Evolutionary conservation across 108 stramenopile species (phyloP), one percentile per base, ranked within the genome.

Genomic region (Pseudonitzschia multiseries): DNA sequence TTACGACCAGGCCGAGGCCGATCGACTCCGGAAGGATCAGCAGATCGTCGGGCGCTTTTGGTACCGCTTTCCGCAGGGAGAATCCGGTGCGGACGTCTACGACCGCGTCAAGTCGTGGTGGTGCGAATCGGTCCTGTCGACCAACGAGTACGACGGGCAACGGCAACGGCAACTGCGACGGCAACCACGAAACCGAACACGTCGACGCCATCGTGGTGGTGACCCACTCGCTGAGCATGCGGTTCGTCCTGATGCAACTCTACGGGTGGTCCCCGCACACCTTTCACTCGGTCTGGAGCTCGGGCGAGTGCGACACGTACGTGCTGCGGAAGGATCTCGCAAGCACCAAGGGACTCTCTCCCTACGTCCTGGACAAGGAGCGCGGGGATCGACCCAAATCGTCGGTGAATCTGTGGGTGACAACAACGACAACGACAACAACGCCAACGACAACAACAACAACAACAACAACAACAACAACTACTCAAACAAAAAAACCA

Each of bases 51-150:
- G 89, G 12, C 81, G 85, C 0, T 86, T 86, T 75, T 86, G 71
- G 71, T 86, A 83, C 68, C 77, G 85, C 29, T 86, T 86, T 60
- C 74, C 81, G 20, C 75, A 71, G 18, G 85, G 85, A 24, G 85
- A 86, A 71, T 72, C 75, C 56, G 85, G 85, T 2, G 69, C 79
- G 8, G 85, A 86, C 70, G 85, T 86, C 14, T 83, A 73, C 54
- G 79, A 80, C 50, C 79, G 85, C 0, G 81, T 86, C 57, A 84
- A 77, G 62, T 76, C 78, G 8, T 84, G 81, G 75, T 83, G 81
- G 84, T 56, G 32, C 36, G 87, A 87, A 21, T 70, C 80, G 17
- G 67, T 90, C 26, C 57, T 84, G 33, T 72, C 76, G 14, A 73
- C 74, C 77, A 82, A 82, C 69, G 40, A 31, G 52, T 14, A 2